Base-by-base conservation (phyloP, 257 asterid genomes). In the Avicennia marina region DNA sequence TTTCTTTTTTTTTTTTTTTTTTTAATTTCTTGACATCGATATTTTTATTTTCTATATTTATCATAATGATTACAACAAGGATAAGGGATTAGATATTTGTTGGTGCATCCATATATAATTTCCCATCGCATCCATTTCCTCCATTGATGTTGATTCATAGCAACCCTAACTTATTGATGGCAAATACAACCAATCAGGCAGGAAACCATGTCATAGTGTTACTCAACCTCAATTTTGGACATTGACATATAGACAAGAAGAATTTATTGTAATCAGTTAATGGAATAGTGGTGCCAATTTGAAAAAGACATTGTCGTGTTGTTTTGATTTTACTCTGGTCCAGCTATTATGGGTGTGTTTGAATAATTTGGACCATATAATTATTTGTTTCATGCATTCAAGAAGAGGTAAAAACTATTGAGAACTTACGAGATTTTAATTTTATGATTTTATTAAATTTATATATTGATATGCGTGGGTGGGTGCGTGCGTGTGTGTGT, bases 91-190 rank as follows among this genome's bases (percentile, higher is more conserved):
- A 21, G 22, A 13, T 4, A 24, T 25, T 25, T n/a, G 2, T 47
- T 11, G 42, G 55, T 24, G 32, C 42, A 29, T 39, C 20, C 42
- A 38, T 69, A n/a, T n/a, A n/a, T 43, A 25, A 2, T 34, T 13
- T 22, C 22, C 20, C 7, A 2, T 16, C n/a, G 31, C 43, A 45
- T 51, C 21, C 41, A 33, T 32, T 66, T 60, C 38, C 13, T 32
- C 7, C 9, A 50, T 13, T 34, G 75, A 69, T 57, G 70, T 67
- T 49, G 69, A 68, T 62, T 36, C 24, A 56, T 26, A 56, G 52
- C 60, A 13, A 32, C 45, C 53, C 20, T 21, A 4, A 27, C 9
- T 12, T 13, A 1, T 39, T 48, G 42, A 47, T 68, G 67, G 54
- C 24, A 39, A 62, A 33, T 49, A 49, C 60, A 11, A 40, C 40